Evolutionary conservation across 805 yeast genomes (phyloP).

Genomic region (Wickerhamomyces mucosus): DNA sequence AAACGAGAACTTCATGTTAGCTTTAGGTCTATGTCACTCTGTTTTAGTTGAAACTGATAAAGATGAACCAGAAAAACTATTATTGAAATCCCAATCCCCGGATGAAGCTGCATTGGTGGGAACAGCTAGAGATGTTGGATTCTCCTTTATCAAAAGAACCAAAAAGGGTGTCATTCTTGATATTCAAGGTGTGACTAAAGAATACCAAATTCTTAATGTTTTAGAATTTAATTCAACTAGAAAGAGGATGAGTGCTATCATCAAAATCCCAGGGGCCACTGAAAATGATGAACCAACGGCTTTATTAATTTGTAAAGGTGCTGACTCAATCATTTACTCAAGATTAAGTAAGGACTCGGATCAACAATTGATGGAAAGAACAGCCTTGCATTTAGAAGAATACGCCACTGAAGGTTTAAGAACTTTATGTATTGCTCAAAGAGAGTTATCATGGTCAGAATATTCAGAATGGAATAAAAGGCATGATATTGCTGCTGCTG

Average conservation of each 20-base stretch:
- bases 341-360: slow-evolving; percentile 45
- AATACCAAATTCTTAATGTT: slow-evolving; percentile 60
- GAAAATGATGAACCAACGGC: slow-evolving; percentile 47
- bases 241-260: slow-evolving; percentile 80
- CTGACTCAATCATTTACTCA: slow-evolving; percentile 70
- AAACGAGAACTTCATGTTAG: slow-evolving; percentile 67
- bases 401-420: slow-evolving; percentile 79
- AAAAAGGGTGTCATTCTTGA: slow-evolving; percentile 59
- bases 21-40: slow-evolving; percentile 71
- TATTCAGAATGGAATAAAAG: slow-evolving; percentile 54
- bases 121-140: slow-evolving; percentile 74
- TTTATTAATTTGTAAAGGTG: slow-evolving; percentile 72
- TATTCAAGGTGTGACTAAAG: slow-evolving; percentile 61
- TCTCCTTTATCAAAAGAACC: slow-evolving; percentile 54
- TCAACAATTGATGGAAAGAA: slow-evolving; percentile 39
- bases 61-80: slow-evolving; percentile 42
- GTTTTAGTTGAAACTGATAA: slow-evolving; percentile 64
- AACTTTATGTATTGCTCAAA: slow-evolving; percentile 71
- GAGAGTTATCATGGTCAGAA: slow-evolving; percentile 53
- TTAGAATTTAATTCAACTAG: slow-evolving; percentile 78
- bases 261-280: slow-evolving; percentile 47
- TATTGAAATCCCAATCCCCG: slow-evolving; percentile 72
- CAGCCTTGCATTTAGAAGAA: slow-evolving; percentile 68
- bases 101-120: slow-evolving; percentile 83
- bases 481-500: slow-evolving; percentile 57